A percentile compares a stretch with the other conserved stretches of the same genome.
Conservation (phyloP, 1,284 basidiomycete genomes). For the Apiotrichum gamsii region DNA sequence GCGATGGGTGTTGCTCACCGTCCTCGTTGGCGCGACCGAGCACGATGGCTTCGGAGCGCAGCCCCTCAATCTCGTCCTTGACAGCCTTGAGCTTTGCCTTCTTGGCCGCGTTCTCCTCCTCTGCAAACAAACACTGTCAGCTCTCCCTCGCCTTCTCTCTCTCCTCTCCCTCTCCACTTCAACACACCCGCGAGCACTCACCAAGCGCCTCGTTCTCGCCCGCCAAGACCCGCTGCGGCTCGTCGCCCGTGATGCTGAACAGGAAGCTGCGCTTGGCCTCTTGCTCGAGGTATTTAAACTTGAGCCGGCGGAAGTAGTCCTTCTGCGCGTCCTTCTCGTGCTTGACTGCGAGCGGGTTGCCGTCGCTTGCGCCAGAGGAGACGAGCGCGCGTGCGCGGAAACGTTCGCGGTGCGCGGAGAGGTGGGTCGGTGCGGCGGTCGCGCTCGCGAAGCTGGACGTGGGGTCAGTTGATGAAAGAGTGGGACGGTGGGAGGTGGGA, state of each 20-base stretch:
- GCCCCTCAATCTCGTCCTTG: conserved; percentile 59
- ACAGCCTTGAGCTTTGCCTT: conserved; percentile 60
- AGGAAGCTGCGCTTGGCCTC: conserved; percentile 80
- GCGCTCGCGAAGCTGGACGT: conserved; percentile 1
- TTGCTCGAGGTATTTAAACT: conserved; percentile 78
- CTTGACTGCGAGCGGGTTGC: conserved; percentile 36
- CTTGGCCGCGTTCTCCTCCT: conserved; percentile 59
- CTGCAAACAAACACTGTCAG: conserved; percentile 37
- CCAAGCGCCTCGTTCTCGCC: conserved; percentile 62
- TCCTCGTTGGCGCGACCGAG: conserved; percentile 31
- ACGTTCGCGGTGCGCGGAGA: conserved; percentile 25
- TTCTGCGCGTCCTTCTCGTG: conserved; percentile 41
- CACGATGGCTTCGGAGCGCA: conserved; percentile 55
- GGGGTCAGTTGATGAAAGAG: neutral
- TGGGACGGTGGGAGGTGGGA: neutral
- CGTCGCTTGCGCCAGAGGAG: conserved; percentile 21
- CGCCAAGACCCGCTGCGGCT: conserved; percentile 64
- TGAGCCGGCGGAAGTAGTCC: conserved; percentile 69
- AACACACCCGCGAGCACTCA: conserved; percentile 15
- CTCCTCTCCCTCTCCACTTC: neutral
- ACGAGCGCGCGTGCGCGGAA: conserved; percentile 35
- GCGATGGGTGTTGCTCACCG: conserved; percentile 39
- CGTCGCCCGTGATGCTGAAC: conserved; percentile 69
- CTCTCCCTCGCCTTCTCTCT: neutral
- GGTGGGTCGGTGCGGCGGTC: conserved; percentile 16